phyloP scores from a whole-genome alignment of 2,329 filamentous ascomycete genomes.

The Dactylonectria estremocensis region DNA sequence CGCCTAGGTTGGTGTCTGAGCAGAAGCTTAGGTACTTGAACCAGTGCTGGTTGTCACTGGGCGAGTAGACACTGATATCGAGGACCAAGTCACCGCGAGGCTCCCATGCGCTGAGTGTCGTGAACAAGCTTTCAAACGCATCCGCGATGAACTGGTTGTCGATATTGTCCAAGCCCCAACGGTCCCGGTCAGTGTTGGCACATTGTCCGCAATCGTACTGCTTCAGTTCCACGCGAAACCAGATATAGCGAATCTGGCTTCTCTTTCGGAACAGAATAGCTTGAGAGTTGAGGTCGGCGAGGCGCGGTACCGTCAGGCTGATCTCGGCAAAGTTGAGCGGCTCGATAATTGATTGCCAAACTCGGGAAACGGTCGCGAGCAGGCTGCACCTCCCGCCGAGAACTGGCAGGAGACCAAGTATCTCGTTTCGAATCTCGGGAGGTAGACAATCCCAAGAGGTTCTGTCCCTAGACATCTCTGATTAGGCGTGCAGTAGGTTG shows the following conservation, averaged over 20 bases:
- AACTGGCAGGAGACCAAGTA: slow-evolving; percentile 37
- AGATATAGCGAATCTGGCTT: slow-evolving; percentile 46
- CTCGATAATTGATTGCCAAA: slow-evolving; percentile 46
- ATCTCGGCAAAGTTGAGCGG: slow-evolving; percentile 47
- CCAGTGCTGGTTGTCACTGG: slow-evolving; percentile 54
- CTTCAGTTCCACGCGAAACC: slow-evolving; percentile 50
- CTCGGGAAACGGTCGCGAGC: slow-evolving; percentile 40
- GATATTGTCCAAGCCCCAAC: slow-evolving; percentile 38
- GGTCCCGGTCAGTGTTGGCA: slow-evolving; percentile 18
- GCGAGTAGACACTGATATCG: slow-evolving; percentile 57
- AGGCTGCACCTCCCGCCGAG: slow-evolving; percentile 35
- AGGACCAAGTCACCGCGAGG: slow-evolving; percentile 52
- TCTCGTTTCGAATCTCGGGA: slow-evolving; percentile 36
- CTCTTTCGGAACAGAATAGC: slow-evolving; percentile 43
- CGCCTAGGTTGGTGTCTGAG: slow-evolving; percentile 35
- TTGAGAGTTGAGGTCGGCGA: slow-evolving; percentile 35
- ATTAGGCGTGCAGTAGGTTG: slow-evolving; percentile 29
- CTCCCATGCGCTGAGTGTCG: slow-evolving; percentile 52
- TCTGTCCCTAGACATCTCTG: slow-evolving; percentile 35
- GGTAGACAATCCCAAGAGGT: slow-evolving; percentile 36
- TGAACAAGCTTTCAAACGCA: slow-evolving; percentile 51
- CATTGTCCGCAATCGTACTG: slow-evolving; percentile 43
- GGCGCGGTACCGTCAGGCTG: slow-evolving; percentile 43
- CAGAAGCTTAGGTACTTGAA: slow-evolving; percentile 53
- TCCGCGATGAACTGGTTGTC: slow-evolving; percentile 48